phyloP scores from a whole-genome alignment of 768 basidiomycete genomes.

The Kwoniella sp. region DNA sequence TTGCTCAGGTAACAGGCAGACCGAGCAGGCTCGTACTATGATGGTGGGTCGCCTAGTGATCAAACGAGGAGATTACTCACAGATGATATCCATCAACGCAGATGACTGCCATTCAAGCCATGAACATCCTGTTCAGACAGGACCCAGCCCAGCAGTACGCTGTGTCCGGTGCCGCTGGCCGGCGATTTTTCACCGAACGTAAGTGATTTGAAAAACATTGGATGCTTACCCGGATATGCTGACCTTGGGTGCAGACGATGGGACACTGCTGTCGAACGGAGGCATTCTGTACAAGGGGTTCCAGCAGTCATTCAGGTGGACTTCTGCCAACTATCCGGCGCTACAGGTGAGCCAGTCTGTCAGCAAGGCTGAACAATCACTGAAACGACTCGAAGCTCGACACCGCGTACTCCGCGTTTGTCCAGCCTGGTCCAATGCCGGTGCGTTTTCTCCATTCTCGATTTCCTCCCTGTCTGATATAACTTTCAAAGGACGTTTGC shows the following conservation, averaged over 20 bases:
- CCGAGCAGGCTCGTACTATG: slow-evolving; percentile 29
- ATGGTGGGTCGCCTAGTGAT: slow-evolving; percentile 23
- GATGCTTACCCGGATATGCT: not conserved
- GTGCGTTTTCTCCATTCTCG: slow-evolving; percentile 11
- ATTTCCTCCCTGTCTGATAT: slow-evolving; percentile 3
- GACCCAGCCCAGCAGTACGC: slow-evolving; percentile 31
- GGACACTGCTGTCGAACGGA: slow-evolving; percentile 39
- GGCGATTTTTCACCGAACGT: slow-evolving; percentile 46
- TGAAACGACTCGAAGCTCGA: slow-evolving; percentile 38
- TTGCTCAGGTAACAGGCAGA: slow-evolving; percentile 37
- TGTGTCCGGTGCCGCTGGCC: slow-evolving; percentile 45
- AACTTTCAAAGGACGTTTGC: slow-evolving; percentile 29
- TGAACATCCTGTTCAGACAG: slow-evolving; percentile 48
- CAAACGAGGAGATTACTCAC: not conserved
- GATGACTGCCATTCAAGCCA: slow-evolving; percentile 43
- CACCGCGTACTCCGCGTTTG: slow-evolving; percentile 50
- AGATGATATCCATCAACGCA: slow-evolving; percentile 2
- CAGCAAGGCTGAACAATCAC: not conserved
- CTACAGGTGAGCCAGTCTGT: slow-evolving; percentile 27
- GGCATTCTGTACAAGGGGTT: slow-evolving; percentile 48
- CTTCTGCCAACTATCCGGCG: slow-evolving; percentile 30
- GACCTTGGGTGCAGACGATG: slow-evolving; percentile 17
- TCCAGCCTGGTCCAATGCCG: slow-evolving; percentile 39
- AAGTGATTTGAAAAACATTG: slow-evolving; percentile 1
- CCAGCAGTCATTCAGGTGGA: slow-evolving; percentile 47